phyloP scores from a whole-genome alignment of 2,329 filamentous ascomycete genomes.

The Colletotrichum chlorophyti region DNA sequence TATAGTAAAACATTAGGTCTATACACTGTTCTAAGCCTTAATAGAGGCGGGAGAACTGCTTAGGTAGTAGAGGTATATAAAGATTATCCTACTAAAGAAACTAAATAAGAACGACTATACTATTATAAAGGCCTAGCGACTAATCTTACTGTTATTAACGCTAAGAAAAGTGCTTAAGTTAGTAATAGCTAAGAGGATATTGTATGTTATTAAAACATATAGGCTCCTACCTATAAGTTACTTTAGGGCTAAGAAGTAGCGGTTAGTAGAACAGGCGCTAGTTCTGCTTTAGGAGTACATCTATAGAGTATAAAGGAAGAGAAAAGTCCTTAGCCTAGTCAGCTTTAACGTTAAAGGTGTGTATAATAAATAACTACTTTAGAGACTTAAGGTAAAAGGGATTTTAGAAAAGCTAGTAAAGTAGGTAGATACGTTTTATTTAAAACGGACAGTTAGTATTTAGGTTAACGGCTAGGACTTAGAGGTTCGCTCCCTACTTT shows the following conservation, averaged over 20 bases:
- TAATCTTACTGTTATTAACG: slow-evolving; percentile 36
- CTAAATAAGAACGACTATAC: slow-evolving; percentile 35
- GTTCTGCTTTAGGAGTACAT: slow-evolving; percentile 5
- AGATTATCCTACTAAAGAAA: slow-evolving; percentile 39
- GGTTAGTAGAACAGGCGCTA: slow-evolving; percentile 6
- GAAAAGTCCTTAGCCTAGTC: slow-evolving; percentile 40
- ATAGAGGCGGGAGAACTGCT: neutral
- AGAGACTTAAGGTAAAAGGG: too few species aligned
- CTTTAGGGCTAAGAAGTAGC: slow-evolving; percentile 2
- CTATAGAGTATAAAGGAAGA: neutral
- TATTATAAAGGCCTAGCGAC: slow-evolving; percentile 34
- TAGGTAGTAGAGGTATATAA: slow-evolving; percentile 13
- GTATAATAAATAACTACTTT: too few species aligned
- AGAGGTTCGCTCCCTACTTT: neutral
- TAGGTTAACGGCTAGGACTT: neutral
- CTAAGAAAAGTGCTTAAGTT: slow-evolving; percentile 31
- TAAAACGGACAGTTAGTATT: neutral
- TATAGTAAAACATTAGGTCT: neutral
- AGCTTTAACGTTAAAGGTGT: slow-evolving; percentile 38
- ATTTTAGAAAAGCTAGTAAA: too few species aligned
- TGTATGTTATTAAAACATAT: neutral
- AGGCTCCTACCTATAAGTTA: slow-evolving; percentile 1
- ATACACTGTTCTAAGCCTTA: neutral
- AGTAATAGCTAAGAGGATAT: neutral
- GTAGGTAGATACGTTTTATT: too few species aligned